Evolutionary conservation across 2,329 filamentous ascomycete species (phyloP).

Genomic region (Ophiostoma ulmi): DNA sequence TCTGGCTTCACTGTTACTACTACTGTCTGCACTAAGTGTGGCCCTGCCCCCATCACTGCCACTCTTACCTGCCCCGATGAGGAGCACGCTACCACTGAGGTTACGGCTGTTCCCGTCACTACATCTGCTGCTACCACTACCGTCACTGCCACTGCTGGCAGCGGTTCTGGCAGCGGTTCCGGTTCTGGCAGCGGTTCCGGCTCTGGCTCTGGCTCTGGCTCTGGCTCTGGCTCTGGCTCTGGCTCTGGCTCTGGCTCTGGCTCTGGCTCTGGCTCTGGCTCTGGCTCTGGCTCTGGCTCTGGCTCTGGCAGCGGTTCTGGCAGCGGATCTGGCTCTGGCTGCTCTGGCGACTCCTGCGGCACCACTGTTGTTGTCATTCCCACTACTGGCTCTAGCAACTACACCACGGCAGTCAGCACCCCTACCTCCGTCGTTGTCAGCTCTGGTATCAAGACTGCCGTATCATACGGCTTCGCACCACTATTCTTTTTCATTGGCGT

Average conservation of each 20-base stretch:
- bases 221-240: background rate
- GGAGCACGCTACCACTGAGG: conserved; percentile 7
- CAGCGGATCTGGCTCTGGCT: background rate
- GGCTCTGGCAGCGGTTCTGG: background rate
- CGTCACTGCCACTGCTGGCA: background rate
- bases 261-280: background rate
- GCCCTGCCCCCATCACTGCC: conserved; percentile 20
- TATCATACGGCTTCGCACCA: conserved; percentile 20
- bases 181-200: conserved; percentile 3
- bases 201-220: conserved; percentile 8
- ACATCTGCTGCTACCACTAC: background rate
- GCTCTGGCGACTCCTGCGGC: background rate
- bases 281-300: background rate
- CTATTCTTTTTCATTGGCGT: conserved; percentile 21
- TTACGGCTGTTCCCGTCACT: background rate
- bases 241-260: background rate
- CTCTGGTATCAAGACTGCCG: conserved; percentile 23
- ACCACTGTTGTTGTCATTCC: background rate
- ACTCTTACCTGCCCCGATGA: conserved; percentile 25
- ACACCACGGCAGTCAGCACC: background rate
- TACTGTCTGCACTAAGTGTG: conserved; percentile 25
- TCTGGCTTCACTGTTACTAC: conserved; percentile 26
- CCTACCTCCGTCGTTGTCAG: conserved; percentile 18
- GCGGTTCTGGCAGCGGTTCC: background rate
- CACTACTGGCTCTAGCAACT: conserved; percentile 13